A percentile compares a stretch with the other conserved stretches of the same genome.
These are phyloP conservation scores for Barnettozyma vustinii DNA, from an alignment of 805 yeast genomes.

Conservation along the genomic window DNA sequence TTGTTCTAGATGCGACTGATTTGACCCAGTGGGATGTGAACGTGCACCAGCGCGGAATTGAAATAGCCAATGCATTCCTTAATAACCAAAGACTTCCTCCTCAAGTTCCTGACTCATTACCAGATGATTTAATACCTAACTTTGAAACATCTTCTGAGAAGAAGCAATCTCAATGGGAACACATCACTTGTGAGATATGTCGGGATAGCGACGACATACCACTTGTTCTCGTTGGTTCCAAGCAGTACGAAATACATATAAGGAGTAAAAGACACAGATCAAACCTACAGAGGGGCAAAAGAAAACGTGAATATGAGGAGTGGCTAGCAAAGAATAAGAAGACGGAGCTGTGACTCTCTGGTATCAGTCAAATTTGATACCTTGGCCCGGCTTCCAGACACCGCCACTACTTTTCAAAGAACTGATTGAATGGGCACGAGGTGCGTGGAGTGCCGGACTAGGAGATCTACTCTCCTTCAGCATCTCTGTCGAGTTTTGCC, in stretches of 20 bases:
- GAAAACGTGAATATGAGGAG: constrained; percentile 50
- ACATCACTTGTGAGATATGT: constrained; percentile 64
- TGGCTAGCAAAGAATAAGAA: constrained; percentile 20
- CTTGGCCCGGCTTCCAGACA: constrained; percentile 25
- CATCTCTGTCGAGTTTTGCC: not conserved
- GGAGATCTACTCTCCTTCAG: constrained; percentile 5
- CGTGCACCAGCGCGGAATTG: constrained; percentile 52
- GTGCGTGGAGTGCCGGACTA: constrained; percentile 20
- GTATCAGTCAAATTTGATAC: constrained; percentile 22
- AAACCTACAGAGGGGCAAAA: constrained; percentile 40
- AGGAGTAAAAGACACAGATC: constrained; percentile 63
- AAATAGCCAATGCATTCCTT: constrained; percentile 41
- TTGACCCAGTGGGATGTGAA: constrained; percentile 50
- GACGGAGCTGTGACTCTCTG: not conserved
- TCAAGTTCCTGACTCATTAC: constrained; percentile 2
- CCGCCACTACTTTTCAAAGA: constrained; percentile 23
- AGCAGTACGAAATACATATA: constrained; percentile 64
- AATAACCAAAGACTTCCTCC: constrained; percentile 26
- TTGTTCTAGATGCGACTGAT: constrained; percentile 73
- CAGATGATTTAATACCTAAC: not conserved
- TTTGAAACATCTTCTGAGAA: constrained; percentile 17
- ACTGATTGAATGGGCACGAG: constrained; percentile 17
- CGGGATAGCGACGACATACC: constrained; percentile 46
- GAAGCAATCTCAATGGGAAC: constrained; percentile 48
- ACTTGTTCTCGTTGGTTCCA: constrained; percentile 66